Evolutionary conservation across 192 early-diverging fungal genomes (phyloP).

Genomic region (Spizellomyces punctatus): DNA sequence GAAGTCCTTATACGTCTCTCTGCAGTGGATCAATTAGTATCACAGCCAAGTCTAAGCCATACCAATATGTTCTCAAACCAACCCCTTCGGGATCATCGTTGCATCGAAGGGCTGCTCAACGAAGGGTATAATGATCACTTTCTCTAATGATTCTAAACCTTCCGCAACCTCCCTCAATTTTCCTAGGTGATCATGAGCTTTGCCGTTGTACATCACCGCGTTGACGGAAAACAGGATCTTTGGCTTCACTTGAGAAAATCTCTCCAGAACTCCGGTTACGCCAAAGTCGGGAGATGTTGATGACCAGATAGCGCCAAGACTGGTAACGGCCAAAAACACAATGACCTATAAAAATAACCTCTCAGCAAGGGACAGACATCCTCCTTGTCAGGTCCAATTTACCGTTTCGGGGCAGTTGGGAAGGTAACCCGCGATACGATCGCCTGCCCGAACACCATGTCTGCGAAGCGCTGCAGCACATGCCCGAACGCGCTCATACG

Average conservation of each 20-base stretch:
- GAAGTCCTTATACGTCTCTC: conserved; percentile 48
- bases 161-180: conserved; percentile 76
- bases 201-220: conserved; percentile 91
- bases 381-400: background rate
- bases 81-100: conserved; percentile 39
- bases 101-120: conserved; percentile 39
- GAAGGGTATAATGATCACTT: conserved; percentile 82
- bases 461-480: conserved; percentile 73
- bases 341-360: conserved; percentile 19
- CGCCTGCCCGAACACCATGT: conserved; percentile 74
- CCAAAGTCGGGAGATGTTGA: conserved; percentile 97
- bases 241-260: conserved; percentile 91
- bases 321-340: conserved; percentile 49
- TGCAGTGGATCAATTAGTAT: conserved; percentile 13
- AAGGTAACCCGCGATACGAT: conserved; percentile 87
- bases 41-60: background rate
- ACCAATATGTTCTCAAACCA: background rate
- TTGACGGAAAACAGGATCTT: conserved; percentile 89
- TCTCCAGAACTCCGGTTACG: conserved; percentile 83
- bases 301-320: conserved; percentile 91
- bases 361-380: background rate
- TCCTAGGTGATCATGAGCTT: conserved; percentile 72
- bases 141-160: conserved; percentile 66
- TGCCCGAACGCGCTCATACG: conserved; percentile 69
- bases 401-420: conserved; percentile 83